Evolutionary conservation across 371 early-diverging fungal genomes (phyloP).

Genomic region (Encephalitozoon romaleae): DNA sequence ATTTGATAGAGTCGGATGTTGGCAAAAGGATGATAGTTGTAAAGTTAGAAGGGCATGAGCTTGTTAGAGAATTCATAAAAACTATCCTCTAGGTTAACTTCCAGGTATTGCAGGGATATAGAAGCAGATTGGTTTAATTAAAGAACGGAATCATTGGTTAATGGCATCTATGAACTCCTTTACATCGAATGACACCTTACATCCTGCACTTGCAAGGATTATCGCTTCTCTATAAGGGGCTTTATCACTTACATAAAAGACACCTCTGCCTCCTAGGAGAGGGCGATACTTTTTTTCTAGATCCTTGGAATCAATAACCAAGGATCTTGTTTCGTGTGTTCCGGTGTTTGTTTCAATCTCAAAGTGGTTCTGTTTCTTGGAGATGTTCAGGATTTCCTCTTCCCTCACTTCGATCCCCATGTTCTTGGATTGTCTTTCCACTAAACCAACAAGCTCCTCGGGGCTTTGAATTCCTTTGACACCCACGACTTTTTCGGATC

Average conservation of each 20-base stretch:
- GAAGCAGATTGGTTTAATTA: neutral
- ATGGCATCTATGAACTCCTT: conserved; percentile 19
- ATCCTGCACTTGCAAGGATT: conserved; percentile 36
- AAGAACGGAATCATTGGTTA: neutral
- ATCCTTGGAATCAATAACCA: conserved; percentile 16
- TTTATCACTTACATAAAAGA: conserved; percentile 16
- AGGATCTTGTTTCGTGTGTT: conserved; percentile 1
- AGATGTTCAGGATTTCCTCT: neutral
- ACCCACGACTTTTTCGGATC: conserved; percentile 28
- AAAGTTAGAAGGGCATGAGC: conserved; percentile 33
- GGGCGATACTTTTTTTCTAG: neutral
- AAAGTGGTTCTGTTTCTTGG: neutral
- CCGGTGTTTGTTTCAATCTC: neutral
- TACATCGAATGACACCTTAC: conserved; percentile 45
- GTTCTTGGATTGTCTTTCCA: conserved; percentile 27
- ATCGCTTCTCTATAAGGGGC: conserved; percentile 28
- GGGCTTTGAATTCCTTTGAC: neutral
- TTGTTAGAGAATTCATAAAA: conserved; percentile 53
- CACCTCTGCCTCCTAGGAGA: neutral
- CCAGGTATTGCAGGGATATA: neutral
- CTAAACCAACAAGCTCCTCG: conserved; percentile 3
- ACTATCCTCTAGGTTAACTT: neutral
- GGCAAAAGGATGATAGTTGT: conserved; percentile 55
- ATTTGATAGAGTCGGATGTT: conserved; percentile 38
- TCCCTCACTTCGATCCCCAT: conserved; percentile 19